Evolutionary conservation across 495 filamentous ascomycete species (phyloP).

Genomic region (Trichoderma virens): DNA sequence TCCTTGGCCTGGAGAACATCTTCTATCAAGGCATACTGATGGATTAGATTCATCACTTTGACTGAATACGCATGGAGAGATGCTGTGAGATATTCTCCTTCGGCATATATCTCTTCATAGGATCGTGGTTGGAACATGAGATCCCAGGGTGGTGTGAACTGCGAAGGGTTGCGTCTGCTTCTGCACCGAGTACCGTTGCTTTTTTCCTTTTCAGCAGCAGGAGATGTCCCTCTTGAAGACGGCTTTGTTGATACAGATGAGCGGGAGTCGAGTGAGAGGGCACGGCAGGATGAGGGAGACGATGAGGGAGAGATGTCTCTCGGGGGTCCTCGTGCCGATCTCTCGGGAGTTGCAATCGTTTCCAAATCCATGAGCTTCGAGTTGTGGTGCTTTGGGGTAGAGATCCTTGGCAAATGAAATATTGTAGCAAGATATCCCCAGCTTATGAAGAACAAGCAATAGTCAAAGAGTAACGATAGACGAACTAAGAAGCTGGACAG

Average conservation of each 20-base stretch:
- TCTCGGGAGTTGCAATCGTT: neutral
- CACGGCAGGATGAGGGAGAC: neutral
- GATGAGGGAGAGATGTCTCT: conserved; percentile 1
- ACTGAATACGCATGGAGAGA: conserved; percentile 29
- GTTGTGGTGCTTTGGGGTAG: neutral
- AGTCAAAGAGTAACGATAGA: neutral
- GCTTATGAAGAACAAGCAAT: neutral
- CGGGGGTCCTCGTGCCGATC: neutral
- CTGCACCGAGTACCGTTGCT: neutral
- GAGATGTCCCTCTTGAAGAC: neutral
- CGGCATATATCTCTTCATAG: conserved; percentile 29
- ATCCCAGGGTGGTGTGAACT: neutral
- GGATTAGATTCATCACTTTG: conserved; percentile 24
- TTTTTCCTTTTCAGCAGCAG: neutral
- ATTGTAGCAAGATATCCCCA: neutral
- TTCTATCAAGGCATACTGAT: conserved; percentile 23
- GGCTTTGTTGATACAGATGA: neutral
- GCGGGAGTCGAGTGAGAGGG: neutral
- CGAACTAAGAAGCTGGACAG: neutral
- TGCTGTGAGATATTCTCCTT: conserved; percentile 31
- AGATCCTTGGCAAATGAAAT: neutral
- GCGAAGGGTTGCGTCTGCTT: neutral
- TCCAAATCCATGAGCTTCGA: neutral
- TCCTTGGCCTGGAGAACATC: conserved; percentile 13
- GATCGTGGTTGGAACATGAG: conserved; percentile 24